phyloP scores from a whole-genome alignment of 139 green algal genomes.

The Chlorella sorokiniana region DNA sequence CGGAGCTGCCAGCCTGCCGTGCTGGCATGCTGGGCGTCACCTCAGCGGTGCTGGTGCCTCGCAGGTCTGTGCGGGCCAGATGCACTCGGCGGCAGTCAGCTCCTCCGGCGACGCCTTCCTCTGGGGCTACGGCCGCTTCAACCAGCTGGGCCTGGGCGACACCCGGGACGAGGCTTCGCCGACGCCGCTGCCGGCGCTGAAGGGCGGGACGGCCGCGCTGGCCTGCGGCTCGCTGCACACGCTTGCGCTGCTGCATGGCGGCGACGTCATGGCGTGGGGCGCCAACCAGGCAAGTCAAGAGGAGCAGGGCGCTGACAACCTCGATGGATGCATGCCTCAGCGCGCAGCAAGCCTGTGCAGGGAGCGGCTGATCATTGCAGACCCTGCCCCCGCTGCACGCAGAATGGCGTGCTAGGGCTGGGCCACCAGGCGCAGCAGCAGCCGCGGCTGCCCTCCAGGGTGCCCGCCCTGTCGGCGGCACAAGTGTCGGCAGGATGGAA shows the following conservation, averaged over 20 bases:
- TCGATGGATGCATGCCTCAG: background rate
- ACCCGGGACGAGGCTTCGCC: background rate
- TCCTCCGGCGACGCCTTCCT: constrained; percentile 19
- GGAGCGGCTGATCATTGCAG: background rate
- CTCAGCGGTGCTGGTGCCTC: background rate
- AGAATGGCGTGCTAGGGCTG: constrained; percentile 41
- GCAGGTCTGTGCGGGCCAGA: constrained; percentile 43
- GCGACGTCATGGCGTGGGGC: constrained; percentile 45
- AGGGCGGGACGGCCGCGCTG: constrained; percentile 14
- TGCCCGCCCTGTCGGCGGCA: constrained; percentile 4
- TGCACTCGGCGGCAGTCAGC: constrained; percentile 45
- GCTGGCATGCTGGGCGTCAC: background rate
- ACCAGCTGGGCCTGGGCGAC: constrained; percentile 23
- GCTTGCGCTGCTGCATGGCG: constrained; percentile 33
- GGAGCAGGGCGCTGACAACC: background rate
- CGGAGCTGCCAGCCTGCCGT: background rate
- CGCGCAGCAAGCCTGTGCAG: too few relatives aligned
- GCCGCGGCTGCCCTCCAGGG: background rate
- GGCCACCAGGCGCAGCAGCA: constrained; percentile 24
- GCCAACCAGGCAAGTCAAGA: constrained; percentile 44
- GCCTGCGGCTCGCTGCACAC: constrained; percentile 47
- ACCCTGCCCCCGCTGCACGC: background rate
- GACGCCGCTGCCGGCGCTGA: background rate
- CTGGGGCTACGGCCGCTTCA: constrained; percentile 41
- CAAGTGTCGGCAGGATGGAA: constrained; percentile 33